Percentiles rank a stretch among this genome's conserved stretches.
Evolutionary conservation across 2,329 filamentous ascomycete genomes (phyloP).

Genomic region (Colletotrichum aenigma): DNA sequence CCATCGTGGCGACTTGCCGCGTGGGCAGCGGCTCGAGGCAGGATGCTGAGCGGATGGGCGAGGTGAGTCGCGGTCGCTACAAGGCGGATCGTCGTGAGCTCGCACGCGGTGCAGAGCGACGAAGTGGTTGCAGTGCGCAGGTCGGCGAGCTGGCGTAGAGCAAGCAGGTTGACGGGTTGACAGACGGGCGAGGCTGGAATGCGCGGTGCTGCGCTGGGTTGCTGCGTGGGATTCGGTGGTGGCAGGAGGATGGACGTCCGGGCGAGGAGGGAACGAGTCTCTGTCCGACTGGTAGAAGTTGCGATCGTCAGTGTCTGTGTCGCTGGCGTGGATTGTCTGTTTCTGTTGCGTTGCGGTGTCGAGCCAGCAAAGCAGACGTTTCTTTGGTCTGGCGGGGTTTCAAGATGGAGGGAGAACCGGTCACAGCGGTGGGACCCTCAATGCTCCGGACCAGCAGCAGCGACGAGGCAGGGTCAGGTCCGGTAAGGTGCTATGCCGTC

Average conservation of each 20-base stretch:
- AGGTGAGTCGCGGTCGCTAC: not conserved
- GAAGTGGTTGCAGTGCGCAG: not conserved
- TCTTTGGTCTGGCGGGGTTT: constrained; percentile 31
- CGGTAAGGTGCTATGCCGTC: not conserved
- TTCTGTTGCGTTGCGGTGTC: not conserved
- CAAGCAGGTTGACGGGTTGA: not conserved
- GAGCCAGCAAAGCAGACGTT: not conserved
- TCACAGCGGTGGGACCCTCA: constrained; percentile 19
- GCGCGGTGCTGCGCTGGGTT: not conserved
- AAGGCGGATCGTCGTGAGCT: not conserved
- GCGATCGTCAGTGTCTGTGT: not conserved
- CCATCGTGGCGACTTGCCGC: constrained; percentile 64
- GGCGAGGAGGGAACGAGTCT: not conserved
- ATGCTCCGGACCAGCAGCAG: constrained; percentile 3
- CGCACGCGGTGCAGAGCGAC: not conserved
- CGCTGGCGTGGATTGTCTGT: not conserved
- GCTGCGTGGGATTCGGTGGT: not conserved
- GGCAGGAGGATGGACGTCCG: not conserved
- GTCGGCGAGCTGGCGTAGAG: not conserved
- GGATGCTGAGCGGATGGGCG: not conserved
- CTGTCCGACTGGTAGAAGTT: not conserved
- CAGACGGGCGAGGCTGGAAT: not conserved
- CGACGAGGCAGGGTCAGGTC: not conserved
- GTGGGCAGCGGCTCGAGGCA: not conserved
- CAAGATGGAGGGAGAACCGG: constrained; percentile 26